Evolutionary conservation across 2,329 filamentous ascomycete species (phyloP).

Genomic region (Bretziella fagacearum): DNA sequence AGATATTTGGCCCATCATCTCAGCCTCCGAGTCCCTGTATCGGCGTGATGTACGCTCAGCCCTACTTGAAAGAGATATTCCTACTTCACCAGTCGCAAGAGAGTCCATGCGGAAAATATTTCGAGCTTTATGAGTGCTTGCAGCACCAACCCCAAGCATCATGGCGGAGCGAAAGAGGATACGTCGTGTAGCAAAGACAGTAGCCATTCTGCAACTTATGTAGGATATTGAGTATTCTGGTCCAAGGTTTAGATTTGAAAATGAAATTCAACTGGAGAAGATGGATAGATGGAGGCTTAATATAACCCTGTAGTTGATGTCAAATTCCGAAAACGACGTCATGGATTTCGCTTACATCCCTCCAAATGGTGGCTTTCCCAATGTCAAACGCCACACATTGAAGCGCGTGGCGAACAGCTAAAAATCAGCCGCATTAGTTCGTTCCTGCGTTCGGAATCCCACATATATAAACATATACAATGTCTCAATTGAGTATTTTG

Average conservation of each 20-base stretch:
- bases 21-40: neutral
- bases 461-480: no score
- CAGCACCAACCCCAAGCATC: neutral
- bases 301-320: no score
- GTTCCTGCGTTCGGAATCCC: no score
- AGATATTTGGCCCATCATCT: conserved; percentile 28
- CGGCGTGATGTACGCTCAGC: neutral
- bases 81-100: neutral
- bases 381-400: no score
- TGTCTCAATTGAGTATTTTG: no score
- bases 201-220: neutral
- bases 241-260: no score
- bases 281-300: neutral
- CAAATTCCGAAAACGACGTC: no score
- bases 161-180: conserved; percentile 1
- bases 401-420: no score
- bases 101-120: conserved; percentile 6
- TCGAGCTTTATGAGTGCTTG: conserved; percentile 1
- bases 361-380: no score
- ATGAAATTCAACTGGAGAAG: neutral
- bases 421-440: no score
- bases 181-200: neutral
- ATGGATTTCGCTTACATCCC: no score
- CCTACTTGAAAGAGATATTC: neutral
- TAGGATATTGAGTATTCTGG: neutral